Evolutionary conservation across 2,329 filamentous ascomycete genomes (phyloP).

Genomic region (Exophiala aquamarina): DNA sequence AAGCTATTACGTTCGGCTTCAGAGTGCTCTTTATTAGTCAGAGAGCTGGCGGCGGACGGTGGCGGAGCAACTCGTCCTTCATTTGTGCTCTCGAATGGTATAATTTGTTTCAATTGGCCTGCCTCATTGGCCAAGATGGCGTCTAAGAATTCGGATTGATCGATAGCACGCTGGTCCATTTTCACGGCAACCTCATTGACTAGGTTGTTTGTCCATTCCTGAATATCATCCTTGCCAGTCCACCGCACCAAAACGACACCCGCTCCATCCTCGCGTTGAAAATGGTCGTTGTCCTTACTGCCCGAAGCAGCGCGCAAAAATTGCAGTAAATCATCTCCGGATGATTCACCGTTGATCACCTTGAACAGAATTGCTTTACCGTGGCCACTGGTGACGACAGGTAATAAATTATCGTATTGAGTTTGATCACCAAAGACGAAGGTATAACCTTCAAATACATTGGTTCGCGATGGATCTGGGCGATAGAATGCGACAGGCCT

Average conservation of each 20-base stretch:
- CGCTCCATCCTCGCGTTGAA: conserved; percentile 64
- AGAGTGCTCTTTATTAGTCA: neutral
- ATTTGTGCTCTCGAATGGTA: conserved; percentile 52
- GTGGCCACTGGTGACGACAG: conserved; percentile 72
- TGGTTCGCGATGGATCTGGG: conserved; percentile 64
- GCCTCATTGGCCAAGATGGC: conserved; percentile 82
- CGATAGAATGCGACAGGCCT: conserved; percentile 68
- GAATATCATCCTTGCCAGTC: conserved; percentile 57
- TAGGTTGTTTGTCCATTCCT: conserved; percentile 70
- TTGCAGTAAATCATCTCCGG: conserved; percentile 71
- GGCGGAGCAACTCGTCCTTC: conserved; percentile 20
- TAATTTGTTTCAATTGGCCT: conserved; percentile 65
- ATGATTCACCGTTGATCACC: conserved; percentile 62
- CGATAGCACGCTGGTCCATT: conserved; percentile 77
- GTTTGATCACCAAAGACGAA: conserved; percentile 80
- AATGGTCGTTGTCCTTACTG: conserved; percentile 66
- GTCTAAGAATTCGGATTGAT: conserved; percentile 89
- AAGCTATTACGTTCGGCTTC: neutral
- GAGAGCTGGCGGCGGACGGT: conserved; percentile 17
- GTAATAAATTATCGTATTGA: conserved; percentile 74
- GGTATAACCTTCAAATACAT: conserved; percentile 81
- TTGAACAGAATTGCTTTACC: conserved; percentile 76
- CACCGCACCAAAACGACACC: conserved; percentile 75
- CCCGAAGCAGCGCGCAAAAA: conserved; percentile 75
- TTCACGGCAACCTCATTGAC: conserved; percentile 67